phyloP scores from a whole-genome alignment of 164 flowering plant genomes.

The Houttuynia cordata region DNA sequence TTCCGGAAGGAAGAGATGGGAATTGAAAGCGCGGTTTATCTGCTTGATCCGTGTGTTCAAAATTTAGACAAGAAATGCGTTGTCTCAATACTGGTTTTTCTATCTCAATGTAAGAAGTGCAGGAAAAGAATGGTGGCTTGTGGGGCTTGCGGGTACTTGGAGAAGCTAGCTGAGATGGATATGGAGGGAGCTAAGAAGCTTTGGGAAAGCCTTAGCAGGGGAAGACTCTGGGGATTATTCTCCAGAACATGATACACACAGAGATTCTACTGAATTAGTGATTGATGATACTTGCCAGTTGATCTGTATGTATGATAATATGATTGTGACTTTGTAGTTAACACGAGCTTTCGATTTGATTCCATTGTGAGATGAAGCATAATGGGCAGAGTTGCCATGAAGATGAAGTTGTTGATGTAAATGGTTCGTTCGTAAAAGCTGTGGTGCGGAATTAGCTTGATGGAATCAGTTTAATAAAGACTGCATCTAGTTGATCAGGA shows the following conservation, averaged over 20 bases:
- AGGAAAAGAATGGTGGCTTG: conserved; percentile 65
- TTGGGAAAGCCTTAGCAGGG: conserved; percentile 42
- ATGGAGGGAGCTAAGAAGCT: conserved; percentile 78
- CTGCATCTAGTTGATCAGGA: too few species aligned
- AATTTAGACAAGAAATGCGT: conserved; percentile 61
- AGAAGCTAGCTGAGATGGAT: conserved; percentile 65
- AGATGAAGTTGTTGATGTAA: too few species aligned
- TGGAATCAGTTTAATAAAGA: too few species aligned
- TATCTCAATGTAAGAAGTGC: conserved; percentile 48
- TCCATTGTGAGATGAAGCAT: too few species aligned
- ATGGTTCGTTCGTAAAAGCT: too few species aligned
- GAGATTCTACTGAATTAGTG: background rate
- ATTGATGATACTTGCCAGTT: too few species aligned
- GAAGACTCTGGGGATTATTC: conserved; percentile 79
- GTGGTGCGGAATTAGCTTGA: too few species aligned
- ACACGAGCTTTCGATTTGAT: too few species aligned
- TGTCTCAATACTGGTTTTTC: conserved; percentile 34
- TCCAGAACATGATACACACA: conserved; percentile 28
- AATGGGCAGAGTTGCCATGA: too few species aligned
- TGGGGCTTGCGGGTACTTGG: conserved; percentile 54
- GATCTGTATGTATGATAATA: too few species aligned
- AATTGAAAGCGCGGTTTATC: conserved; percentile 41
- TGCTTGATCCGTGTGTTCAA: conserved; percentile 49
- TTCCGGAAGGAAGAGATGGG: conserved; percentile 69
- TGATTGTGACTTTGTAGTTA: too few species aligned